Percentiles rank a stretch among this genome's conserved stretches.
phyloP scores from a whole-genome alignment of 495 filamentous ascomycete genomes.

The Annulohypoxylon maeteangense region DNA sequence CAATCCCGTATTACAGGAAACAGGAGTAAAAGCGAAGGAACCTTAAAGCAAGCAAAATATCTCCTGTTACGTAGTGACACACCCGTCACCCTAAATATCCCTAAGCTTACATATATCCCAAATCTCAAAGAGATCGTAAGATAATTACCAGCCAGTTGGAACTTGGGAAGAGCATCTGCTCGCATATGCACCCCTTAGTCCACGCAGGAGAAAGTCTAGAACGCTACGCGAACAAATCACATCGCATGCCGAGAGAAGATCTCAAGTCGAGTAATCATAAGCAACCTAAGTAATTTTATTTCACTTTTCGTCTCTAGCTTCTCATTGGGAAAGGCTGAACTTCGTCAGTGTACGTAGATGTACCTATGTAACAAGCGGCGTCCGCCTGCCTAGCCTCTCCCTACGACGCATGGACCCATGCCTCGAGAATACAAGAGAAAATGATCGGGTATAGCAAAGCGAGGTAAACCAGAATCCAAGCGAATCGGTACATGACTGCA shows the following conservation, averaged over 20 bases:
- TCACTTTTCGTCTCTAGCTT: constrained; percentile 26
- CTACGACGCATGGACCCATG: constrained; percentile 2
- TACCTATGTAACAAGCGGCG: constrained; percentile 17
- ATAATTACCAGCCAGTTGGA: neutral
- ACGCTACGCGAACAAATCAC: neutral
- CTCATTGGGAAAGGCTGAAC: constrained; percentile 15
- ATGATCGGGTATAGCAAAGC: constrained; percentile 11
- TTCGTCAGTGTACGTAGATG: neutral
- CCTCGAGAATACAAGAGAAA: constrained; percentile 7
- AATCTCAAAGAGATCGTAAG: neutral
- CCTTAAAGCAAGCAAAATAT: neutral
- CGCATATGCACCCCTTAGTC: neutral
- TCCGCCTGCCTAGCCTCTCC: neutral
- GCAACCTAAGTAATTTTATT: constrained; percentile 38
- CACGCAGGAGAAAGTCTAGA: neutral
- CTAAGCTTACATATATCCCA: neutral
- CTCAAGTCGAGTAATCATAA: constrained; percentile 4
- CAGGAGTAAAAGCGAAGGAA: neutral
- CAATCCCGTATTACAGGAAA: neutral
- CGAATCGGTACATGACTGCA: constrained; percentile 20
- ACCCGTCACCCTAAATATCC: neutral
- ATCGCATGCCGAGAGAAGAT: neutral
- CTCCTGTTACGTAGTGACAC: neutral
- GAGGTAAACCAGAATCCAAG: constrained; percentile 18
- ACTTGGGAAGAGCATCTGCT: neutral